phyloP scores from a whole-genome alignment of 2,329 filamentous ascomycete species.

The Cladorrhinum sp. region DNA sequence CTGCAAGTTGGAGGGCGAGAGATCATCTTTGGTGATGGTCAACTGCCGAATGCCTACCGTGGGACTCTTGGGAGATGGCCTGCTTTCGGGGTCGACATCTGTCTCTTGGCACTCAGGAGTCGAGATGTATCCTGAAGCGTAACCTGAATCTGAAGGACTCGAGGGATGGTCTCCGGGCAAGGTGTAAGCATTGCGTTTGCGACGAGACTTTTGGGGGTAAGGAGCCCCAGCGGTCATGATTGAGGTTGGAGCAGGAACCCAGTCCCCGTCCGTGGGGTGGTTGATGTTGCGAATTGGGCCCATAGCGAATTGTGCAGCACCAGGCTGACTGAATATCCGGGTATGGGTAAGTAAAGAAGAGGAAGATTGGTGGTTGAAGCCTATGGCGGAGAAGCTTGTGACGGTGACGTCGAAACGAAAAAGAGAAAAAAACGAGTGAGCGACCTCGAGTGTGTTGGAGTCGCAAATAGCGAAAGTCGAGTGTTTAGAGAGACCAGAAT shows the following conservation, averaged over 20 bases:
- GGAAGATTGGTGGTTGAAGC: not conserved
- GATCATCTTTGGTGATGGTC: slow-evolving; percentile 10
- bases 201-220: slow-evolving; percentile 14
- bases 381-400: too few relatives aligned
- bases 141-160: slow-evolving; percentile 27
- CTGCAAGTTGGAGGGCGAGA: slow-evolving; percentile 4
- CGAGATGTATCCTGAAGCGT: slow-evolving; percentile 19
- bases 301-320: slow-evolving; percentile 6
- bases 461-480: not conserved
- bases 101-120: not conserved
- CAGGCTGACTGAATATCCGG: not conserved
- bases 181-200: slow-evolving; percentile 16
- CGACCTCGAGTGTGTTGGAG: slow-evolving; percentile 3
- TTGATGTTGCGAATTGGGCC: slow-evolving; percentile 5
- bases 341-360: not conserved
- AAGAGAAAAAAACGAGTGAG: not conserved
- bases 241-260: not conserved
- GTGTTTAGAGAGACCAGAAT: not conserved
- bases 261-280: not conserved
- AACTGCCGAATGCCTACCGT: not conserved
- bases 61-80: not conserved
- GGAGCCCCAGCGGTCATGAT: slow-evolving; percentile 14
- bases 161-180: slow-evolving; percentile 11
- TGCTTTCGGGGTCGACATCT: not conserved
- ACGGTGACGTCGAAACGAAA: not conserved